phyloP scores from a whole-genome alignment of 179 eudicot species.

The Gypsophila paniculata region DNA sequence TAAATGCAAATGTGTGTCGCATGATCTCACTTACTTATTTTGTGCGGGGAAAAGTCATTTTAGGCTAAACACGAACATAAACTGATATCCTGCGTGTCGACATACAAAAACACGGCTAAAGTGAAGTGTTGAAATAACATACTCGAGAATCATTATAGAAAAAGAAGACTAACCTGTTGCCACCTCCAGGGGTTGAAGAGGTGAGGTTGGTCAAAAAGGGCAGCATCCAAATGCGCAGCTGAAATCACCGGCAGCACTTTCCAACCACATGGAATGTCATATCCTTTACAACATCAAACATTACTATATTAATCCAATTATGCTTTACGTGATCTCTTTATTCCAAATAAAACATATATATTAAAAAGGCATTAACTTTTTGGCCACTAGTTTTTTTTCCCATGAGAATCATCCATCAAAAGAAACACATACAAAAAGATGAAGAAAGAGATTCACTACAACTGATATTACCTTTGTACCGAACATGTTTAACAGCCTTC shows the following conservation, averaged over 20 bases:
- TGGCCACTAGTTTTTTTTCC: constrained; percentile 20
- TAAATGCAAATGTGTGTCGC: too few relatives aligned
- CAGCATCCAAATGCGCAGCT: constrained; percentile 91
- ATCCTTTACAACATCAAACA: constrained; percentile 44
- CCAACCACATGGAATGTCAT: constrained; percentile 99
- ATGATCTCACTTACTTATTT: too few relatives aligned
- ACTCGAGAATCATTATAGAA: too few relatives aligned
- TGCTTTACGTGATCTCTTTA: constrained; percentile 1
- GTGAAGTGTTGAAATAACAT: neutral
- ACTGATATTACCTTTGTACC: constrained; percentile 64
- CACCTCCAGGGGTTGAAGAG: constrained; percentile 97
- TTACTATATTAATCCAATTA: constrained; percentile 8
- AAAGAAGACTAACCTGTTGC: constrained; percentile 38
- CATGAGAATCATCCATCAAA: constrained; percentile 23
- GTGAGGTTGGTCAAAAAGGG: constrained; percentile 70
- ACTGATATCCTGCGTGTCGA: too few relatives aligned
- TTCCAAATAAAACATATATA: constrained; percentile 2
- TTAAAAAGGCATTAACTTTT: constrained; percentile 12
- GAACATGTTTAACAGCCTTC: constrained; percentile 76
- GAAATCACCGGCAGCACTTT: constrained; percentile 94
- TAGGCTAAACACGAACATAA: too few relatives aligned
- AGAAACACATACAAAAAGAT: constrained; percentile 1
- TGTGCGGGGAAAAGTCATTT: too few relatives aligned
- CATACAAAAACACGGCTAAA: neutral
- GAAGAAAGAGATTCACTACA: neutral